These are phyloP conservation scores for Phylloboletellus chloephorus DNA, from an alignment of 1,284 basidiomycete genomes.

Conservation along the genomic window DNA sequence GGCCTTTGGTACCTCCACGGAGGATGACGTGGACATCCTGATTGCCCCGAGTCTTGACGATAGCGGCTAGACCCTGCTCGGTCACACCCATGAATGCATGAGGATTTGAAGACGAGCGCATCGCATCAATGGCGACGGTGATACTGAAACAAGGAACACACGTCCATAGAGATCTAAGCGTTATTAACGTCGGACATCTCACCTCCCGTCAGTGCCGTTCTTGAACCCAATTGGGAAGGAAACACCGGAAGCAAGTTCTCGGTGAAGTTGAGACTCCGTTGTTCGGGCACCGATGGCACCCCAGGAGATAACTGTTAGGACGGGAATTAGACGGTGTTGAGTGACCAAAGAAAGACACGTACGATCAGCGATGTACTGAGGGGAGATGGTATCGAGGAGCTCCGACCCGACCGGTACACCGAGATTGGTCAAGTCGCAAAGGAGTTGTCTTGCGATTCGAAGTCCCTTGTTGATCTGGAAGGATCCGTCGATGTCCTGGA, in stretches of 20 bases:
- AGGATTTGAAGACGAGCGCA: constrained; percentile 86
- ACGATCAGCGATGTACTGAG: constrained; percentile 75
- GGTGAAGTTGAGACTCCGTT: constrained; percentile 90
- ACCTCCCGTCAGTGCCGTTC: constrained; percentile 96
- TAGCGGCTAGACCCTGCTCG: constrained; percentile 88
- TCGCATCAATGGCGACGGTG: constrained; percentile 88
- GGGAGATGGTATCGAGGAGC: constrained; percentile 91
- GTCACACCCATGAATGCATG: constrained; percentile 99
- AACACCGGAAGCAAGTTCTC: constrained; percentile 86
- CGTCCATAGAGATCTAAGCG: constrained; percentile 4
- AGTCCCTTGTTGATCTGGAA: constrained; percentile 98
- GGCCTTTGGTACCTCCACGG: constrained; percentile 83
- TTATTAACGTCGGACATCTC: constrained; percentile 17
- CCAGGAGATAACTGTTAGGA: constrained; percentile 74
- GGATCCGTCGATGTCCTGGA: constrained; percentile 76
- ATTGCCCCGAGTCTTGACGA: constrained; percentile 94
- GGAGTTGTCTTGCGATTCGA: constrained; percentile 78
- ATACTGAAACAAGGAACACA: constrained; percentile 36
- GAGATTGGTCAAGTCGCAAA: constrained; percentile 83
- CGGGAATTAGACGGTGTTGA: not conserved
- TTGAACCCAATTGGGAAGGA: constrained; percentile 98
- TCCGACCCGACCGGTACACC: constrained; percentile 94
- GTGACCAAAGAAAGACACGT: constrained; percentile 19
- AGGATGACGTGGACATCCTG: constrained; percentile 91
- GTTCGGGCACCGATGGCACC: constrained; percentile 97